Base-by-base conservation (phyloP, 2,329 filamentous ascomycete species). In the Zarea fungicola region DNA sequence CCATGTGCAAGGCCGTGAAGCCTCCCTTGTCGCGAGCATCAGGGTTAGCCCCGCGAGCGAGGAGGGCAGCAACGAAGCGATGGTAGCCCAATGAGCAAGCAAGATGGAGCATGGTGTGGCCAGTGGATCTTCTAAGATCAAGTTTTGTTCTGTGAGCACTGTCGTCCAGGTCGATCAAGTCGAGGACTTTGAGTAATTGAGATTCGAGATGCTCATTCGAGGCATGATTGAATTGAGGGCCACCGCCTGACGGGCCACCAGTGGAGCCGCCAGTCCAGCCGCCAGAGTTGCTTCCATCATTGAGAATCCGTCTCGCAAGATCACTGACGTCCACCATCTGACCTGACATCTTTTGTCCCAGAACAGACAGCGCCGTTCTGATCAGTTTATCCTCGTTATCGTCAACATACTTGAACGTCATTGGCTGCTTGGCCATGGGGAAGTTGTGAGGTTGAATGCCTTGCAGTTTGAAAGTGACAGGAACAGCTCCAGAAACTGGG, bases 1-100 rank as follows among this genome's bases (percentile, higher is more conserved):
- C 89, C 61, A 92, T 79, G 64, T 95, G 88, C 70, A 95, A 77
- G 13, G 89, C 83, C 5, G 87, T 89, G 65, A 89, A 92, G 19
- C 89, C 89, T 42, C 85, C 85, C 54, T 83, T 85, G 62, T 95
- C 89, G 48, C 82, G 78, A 31, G 83, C 72, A 58, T 92, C 83
- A 1, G 85, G 81, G 59, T 86, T 85, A 18, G 87, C 88, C n/a
- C 88, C 87, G 54, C 87, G 79, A 9, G 84, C 85, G 18, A 95
- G 71, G 22, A 95, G 75, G 25, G 84, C 87, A 11, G 86, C 86
- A 42, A 87, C 87, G 54, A 95, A 85, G 40, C 86, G 80, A 54
- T 84, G 79, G 56, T 89, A 78, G 6, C 88, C 88, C 11, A 91
- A 70, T 8, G 85, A 85, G 56, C 83, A 87, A 2, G 87, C 87